These are phyloP conservation scores for Mucor indicus DNA, from an alignment of 371 early-diverging fungal genomes.

Conservation along the genomic window DNA sequence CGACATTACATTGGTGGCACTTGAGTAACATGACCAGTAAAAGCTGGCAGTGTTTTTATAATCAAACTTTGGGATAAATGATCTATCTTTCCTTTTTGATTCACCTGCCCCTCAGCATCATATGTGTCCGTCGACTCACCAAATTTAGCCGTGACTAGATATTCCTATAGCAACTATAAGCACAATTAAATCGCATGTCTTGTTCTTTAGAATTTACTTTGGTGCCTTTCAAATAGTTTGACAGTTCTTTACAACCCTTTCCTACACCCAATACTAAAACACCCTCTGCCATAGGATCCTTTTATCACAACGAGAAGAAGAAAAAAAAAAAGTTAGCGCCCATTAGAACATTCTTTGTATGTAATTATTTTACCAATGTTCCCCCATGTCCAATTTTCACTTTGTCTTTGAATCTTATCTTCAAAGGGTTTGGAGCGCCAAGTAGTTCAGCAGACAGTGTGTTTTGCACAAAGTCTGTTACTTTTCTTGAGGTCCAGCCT, in stretches of 20 bases:
- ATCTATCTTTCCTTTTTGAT: conserved; percentile 21
- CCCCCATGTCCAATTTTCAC: conserved; percentile 57
- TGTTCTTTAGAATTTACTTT: conserved; percentile 21
- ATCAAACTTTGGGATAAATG: conserved; percentile 25
- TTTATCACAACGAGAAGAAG: too few relatives aligned
- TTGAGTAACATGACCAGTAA: conserved; percentile 41
- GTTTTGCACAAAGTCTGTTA: conserved; percentile 26
- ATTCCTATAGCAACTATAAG: conserved; percentile 24
- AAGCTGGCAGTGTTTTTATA: conserved; percentile 21
- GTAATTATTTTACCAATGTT: conserved; percentile 30
- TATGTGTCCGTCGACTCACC: conserved; percentile 50
- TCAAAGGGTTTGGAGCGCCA: not conserved
- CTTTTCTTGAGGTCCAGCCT: conserved; percentile 45
- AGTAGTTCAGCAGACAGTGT: conserved; percentile 20
- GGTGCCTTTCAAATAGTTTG: conserved; percentile 25
- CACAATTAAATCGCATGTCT: too few relatives aligned
- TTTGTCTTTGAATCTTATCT: conserved; percentile 11
- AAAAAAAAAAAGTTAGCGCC: too few relatives aligned
- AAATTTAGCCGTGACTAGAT: conserved; percentile 37
- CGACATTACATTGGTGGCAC: conserved; percentile 47
- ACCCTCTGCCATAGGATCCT: conserved; percentile 57
- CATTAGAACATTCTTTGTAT: too few relatives aligned
- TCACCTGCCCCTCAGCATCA: conserved; percentile 39
- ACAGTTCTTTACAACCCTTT: conserved; percentile 42
- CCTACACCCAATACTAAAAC: conserved; percentile 50